Evolutionary conservation across 148 eudicot species (phyloP).

Genomic region (Tetragonia tetragonoides): DNA sequence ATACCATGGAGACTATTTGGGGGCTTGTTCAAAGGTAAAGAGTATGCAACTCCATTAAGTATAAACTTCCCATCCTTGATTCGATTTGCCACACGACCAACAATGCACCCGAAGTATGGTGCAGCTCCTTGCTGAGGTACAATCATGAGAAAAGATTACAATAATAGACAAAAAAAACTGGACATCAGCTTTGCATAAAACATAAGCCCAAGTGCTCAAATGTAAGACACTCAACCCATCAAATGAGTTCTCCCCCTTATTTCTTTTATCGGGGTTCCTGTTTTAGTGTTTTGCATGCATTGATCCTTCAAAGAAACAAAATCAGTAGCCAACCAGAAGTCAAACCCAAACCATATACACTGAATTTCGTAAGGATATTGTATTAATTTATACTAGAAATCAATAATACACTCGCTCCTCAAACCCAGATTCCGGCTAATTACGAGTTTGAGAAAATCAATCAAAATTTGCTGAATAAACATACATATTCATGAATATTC

Average conservation of each 20-base stretch:
- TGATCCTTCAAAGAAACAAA: no score
- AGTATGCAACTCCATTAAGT: conserved; percentile 59
- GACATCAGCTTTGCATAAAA: not conserved
- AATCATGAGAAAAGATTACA: not conserved
- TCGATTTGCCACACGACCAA: conserved; percentile 98
- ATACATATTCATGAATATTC: not conserved
- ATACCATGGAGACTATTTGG: conserved; percentile 96
- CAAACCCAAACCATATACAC: not conserved
- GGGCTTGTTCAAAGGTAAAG: conserved; percentile 78
- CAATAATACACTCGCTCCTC: no score
- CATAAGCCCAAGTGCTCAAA: not conserved
- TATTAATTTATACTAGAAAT: no score
- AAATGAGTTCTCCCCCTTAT: no score
- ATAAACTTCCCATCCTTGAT: conserved; percentile 86
- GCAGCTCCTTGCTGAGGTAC: conserved; percentile 67
- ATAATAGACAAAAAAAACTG: not conserved
- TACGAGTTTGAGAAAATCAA: no score
- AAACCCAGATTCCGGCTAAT: no score
- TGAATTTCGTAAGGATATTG: not conserved
- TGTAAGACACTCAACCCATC: not conserved
- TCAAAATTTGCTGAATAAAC: not conserved
- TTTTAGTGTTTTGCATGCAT: not conserved
- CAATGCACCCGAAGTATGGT: conserved; percentile 86
- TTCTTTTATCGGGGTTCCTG: not conserved
- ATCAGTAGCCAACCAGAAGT: no score